These are phyloP conservation scores for Kwoniella europaea DNA, from an alignment of 768 basidiomycete genomes.

Conservation along the genomic window DNA sequence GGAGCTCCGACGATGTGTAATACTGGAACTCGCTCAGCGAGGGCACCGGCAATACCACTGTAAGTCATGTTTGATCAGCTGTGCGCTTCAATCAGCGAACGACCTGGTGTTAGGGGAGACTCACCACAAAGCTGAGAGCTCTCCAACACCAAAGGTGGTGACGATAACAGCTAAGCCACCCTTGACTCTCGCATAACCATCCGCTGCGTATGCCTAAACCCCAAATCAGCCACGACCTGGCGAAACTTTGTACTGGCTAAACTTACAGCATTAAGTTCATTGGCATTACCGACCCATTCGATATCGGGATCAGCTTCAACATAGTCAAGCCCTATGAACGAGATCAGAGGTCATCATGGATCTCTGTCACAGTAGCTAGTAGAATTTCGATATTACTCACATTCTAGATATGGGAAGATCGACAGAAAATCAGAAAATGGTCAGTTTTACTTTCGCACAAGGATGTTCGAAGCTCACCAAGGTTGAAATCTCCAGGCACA, in stretches of 20 bases:
- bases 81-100: background rate
- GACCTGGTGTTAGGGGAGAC: background rate
- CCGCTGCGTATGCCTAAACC: slow-evolving; percentile 75
- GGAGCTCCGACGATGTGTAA: slow-evolving; percentile 87
- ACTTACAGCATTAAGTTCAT: slow-evolving; percentile 54
- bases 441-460: background rate
- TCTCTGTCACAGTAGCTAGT: background rate
- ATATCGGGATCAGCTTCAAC: slow-evolving; percentile 79
- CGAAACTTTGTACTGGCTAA: background rate
- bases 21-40: slow-evolving; percentile 82
- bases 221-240: slow-evolving; percentile 62
- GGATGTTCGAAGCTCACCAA: slow-evolving; percentile 15
- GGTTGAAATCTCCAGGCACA: slow-evolving; percentile 46
- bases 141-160: slow-evolving; percentile 93
- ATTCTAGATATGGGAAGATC: background rate
- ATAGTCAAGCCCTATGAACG: slow-evolving; percentile 64
- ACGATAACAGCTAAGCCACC: slow-evolving; percentile 61
- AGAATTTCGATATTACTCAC: background rate
- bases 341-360: background rate
- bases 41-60: slow-evolving; percentile 67
- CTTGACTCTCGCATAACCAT: slow-evolving; percentile 90
- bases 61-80: slow-evolving; percentile 63
- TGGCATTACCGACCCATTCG: slow-evolving; percentile 79
- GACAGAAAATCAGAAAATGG: background rate
- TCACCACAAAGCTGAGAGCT: slow-evolving; percentile 72